Percentiles rank a stretch among this genome's conserved stretches.
These are phyloP conservation scores for Berberis thunbergii DNA, from an alignment of 164 flowering plant genomes.

Conservation along the genomic window DNA sequence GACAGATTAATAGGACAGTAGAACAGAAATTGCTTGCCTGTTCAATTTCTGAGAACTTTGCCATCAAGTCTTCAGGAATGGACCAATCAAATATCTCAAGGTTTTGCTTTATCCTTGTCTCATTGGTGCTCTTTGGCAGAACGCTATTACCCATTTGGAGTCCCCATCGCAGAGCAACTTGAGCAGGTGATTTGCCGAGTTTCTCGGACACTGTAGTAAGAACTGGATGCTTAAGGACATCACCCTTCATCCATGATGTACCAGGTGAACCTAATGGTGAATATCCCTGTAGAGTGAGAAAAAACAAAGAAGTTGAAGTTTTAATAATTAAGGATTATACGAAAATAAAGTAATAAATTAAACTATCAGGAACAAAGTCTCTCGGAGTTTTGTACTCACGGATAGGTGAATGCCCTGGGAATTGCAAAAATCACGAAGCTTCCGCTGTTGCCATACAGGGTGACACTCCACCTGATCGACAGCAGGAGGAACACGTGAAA, in stretches of 20 bases:
- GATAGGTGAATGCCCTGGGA: constrained; percentile 65
- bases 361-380: not conserved
- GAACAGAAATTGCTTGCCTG: constrained; percentile 38
- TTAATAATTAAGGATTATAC: not conserved
- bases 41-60: constrained; percentile 54
- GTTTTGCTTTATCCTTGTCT: constrained; percentile 60
- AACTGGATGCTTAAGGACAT: constrained; percentile 52
- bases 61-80: constrained; percentile 60
- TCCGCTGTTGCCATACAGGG: constrained; percentile 60
- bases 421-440: constrained; percentile 51
- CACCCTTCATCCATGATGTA: constrained; percentile 31
- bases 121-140: constrained; percentile 70
- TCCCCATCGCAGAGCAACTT: constrained; percentile 80
- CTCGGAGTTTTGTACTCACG: constrained; percentile 30
- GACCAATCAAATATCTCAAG: constrained; percentile 68
- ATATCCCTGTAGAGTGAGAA: constrained; percentile 47
- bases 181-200: constrained; percentile 68
- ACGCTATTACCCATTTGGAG: constrained; percentile 81
- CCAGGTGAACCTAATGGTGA: constrained; percentile 81
- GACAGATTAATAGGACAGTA: not conserved
- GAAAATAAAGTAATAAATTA: not conserved
- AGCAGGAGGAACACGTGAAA: constrained; percentile 77
- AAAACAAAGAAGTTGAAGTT: not conserved
- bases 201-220: constrained; percentile 45
- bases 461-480: constrained; percentile 84